A percentile compares a stretch with the other conserved stretches of the same genome.
Conservation (phyloP, 208 protist genomes). For the Polymyxa betae region DNA sequence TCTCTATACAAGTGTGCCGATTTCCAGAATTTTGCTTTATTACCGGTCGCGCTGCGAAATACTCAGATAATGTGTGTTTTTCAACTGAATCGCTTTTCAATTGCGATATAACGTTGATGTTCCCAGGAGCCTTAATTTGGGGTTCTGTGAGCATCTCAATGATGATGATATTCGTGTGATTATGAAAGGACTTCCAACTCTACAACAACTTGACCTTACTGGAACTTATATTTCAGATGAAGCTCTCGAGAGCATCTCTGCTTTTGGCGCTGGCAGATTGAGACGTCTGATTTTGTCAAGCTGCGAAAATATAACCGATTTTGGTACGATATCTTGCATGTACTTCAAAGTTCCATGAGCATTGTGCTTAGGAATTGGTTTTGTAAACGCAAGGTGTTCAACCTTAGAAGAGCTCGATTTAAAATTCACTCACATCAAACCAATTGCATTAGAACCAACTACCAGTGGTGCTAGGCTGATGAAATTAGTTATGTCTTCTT, state of each 20-base stretch:
- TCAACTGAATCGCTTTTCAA: neutral
- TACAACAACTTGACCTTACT: neutral
- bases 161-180: constrained; percentile 14
- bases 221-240: constrained; percentile 27
- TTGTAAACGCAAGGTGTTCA: neutral
- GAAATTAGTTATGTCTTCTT: neutral
- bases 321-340: neutral
- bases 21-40: neutral
- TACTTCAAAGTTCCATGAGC: neutral
- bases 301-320: neutral
- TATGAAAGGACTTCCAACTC: neutral
- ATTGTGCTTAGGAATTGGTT: neutral
- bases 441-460: neutral
- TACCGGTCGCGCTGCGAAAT: constrained; percentile 13
- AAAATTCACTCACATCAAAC: neutral
- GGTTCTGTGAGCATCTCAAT: neutral
- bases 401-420: neutral
- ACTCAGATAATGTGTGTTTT: neutral
- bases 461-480: neutral
- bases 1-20: constrained; percentile 21
- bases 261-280: neutral
- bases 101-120: neutral
- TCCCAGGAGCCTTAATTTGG: constrained; percentile 35
- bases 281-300: neutral
- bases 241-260: constrained; percentile 8